A percentile compares a stretch with the other conserved stretches of the same genome.
These are phyloP conservation scores for Anastatica hierochuntica DNA, from an alignment of 345 rosid species.

Conservation along the genomic window DNA sequence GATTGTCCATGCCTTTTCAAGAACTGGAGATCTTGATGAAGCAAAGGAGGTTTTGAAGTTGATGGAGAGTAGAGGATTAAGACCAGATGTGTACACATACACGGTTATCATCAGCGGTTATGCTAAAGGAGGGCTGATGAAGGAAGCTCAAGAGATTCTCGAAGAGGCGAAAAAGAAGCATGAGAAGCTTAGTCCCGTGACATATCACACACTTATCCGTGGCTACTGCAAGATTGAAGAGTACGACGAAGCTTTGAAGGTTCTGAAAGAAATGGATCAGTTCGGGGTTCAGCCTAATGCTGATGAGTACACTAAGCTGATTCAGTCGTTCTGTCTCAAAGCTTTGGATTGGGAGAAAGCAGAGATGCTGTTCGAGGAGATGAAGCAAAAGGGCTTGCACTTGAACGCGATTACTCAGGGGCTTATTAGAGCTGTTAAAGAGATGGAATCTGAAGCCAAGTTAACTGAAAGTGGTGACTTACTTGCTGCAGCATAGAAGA, in stretches of 20 bases:
- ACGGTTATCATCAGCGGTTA: slow-evolving; percentile 74
- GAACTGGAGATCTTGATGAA: slow-evolving; percentile 41
- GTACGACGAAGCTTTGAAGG: slow-evolving; percentile 53
- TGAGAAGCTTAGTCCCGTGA: slow-evolving; percentile 49
- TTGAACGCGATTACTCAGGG: slow-evolving; percentile 62
- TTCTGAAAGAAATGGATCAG: slow-evolving; percentile 62
- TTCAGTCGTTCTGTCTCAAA: slow-evolving; percentile 72
- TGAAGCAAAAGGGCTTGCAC: slow-evolving; percentile 60
- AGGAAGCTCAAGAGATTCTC: slow-evolving; percentile 46
- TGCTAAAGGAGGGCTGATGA: slow-evolving; percentile 63
- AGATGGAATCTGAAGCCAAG: slow-evolving; percentile 45
- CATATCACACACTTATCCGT: slow-evolving; percentile 69
- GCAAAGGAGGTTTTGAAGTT: slow-evolving; percentile 51
- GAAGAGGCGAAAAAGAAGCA: slow-evolving; percentile 69
- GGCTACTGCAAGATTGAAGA: slow-evolving; percentile 75
- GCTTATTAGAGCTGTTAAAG: slow-evolving; percentile 69
- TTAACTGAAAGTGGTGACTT: slow-evolving; percentile 19
- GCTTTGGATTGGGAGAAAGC: slow-evolving; percentile 67
- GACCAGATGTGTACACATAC: slow-evolving; percentile 70
- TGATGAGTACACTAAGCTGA: slow-evolving; percentile 71
- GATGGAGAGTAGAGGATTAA: slow-evolving; percentile 72
- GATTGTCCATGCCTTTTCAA: slow-evolving; percentile 48
- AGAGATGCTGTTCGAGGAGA: slow-evolving; percentile 55
- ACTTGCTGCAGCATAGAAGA: slow-evolving; percentile 24
- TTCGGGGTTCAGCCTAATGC: slow-evolving; percentile 49